Evolutionary conservation across 768 basidiomycete species (phyloP), one percentile per base, ranked within the genome.

Genomic region (Leccinum fibrillosum): DNA sequence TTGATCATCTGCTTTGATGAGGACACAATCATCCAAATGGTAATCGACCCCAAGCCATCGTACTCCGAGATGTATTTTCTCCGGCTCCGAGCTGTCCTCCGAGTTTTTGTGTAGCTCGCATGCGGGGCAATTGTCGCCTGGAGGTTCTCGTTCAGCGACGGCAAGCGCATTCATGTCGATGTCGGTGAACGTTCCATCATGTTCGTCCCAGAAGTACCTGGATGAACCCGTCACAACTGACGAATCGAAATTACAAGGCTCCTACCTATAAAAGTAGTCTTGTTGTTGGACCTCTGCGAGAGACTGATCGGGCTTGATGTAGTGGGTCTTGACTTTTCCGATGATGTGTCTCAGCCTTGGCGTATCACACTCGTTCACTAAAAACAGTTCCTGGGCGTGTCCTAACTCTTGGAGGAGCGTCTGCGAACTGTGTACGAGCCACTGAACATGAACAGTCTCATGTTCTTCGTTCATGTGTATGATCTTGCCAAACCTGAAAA

Each of bases 401-500:
- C 80, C 81, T 13, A 91, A 69, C 58, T 90, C 85, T 28, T 78
- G 74, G 26, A 90, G 67, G n/a, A 82, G 67, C 0, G 84, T 87
- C 55, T 81, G 79, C 0, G 82, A 81, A 0, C 84, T 82, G 64
- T 92, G 90, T 54, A 88, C 81, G 28, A 88, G 82, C 89, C 89
- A 93, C 34, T 84, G 88, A 10, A 89, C 71, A 68, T 93, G 91
- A 1, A 82, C 80, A 2, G 57, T 70, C 54, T 77, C 71, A 5
- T 72, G 58, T 15, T 76, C 70, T 34, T 75, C 72, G 15, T 78
- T 69, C 56, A 90, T 79, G 52, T 77, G 81, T 0, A 85, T 66
- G 25, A 92, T 84, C 63, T 77, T 78, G 0, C 78, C 89, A 69
- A 92, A 90, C 89, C 89, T 91, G 62, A 15, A 48, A 13, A 28